Base-by-base conservation (phyloP, 1,284 basidiomycete species). In the Cystobasidium pallidum region DNA sequence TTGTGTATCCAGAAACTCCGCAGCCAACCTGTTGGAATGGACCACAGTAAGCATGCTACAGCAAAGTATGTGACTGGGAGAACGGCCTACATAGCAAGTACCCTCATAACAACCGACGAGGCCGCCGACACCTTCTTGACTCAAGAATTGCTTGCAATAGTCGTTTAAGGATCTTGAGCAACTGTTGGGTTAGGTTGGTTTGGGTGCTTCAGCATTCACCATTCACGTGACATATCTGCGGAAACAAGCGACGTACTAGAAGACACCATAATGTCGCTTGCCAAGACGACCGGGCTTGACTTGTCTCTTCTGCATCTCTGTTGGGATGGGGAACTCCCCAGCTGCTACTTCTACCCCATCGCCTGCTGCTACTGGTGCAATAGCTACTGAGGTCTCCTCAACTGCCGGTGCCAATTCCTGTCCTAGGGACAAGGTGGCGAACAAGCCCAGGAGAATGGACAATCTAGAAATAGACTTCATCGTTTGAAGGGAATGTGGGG, bases 91-190 rank as follows among this genome's bases (percentile, higher is more conserved):
- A 30, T 65, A 65, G 24, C 62, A 65, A 26, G 21, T n/a, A 10
- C 28, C 30, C 3, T 24, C 19, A 11, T 19, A 43, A 32, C 62
- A 65, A 24, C 62, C 62, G 17, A 65, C 62, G 45, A 49, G 45
- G 30, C 62, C 47, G 8, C 62, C 62, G 17, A 65, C 62, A 51
- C 62, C 62, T 8, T 65, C 62, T 30, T 65, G 43, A 19, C 45
- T 15, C 43, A 65, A 17, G 45, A 65, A 65, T 13, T 49, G 43
- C 47, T 65, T 49, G 49, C 62, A 65, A 26, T 65, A 65, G 26
- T 49, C 39, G 43, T 65, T 65, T n/a, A 32, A 15, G 3, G 41
- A 30, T 17, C 24, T 36, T 13, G 41, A 28, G 21, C 39, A 49
- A 47, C 62, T 47, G n/a, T 19, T n/a, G n/a, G n/a, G n/a, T 10